phyloP scores from a whole-genome alignment of 2,329 filamentous ascomycete genomes.

The Alternaria sp. region DNA sequence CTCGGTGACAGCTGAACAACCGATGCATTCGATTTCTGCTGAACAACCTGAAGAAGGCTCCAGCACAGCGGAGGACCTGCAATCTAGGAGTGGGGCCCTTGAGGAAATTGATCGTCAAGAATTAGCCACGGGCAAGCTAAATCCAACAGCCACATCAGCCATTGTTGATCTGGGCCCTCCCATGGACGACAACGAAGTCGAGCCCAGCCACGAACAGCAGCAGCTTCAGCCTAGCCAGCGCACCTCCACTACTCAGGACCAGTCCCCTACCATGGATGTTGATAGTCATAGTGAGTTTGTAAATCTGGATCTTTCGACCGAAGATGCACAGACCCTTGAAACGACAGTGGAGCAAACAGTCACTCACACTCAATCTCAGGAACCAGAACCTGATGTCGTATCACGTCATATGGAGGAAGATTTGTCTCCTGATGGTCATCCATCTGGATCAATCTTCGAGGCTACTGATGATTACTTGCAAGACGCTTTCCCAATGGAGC shows the following conservation, averaged over 20 bases:
- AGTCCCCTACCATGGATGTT: slow-evolving; percentile 3
- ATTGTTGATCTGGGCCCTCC: slow-evolving; percentile 38
- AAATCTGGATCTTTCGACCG: slow-evolving; percentile 17
- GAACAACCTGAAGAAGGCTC: not conserved
- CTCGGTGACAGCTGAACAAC: not conserved
- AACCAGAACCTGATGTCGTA: not conserved
- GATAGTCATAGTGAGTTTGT: slow-evolving; percentile 22
- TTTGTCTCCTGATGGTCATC: not conserved
- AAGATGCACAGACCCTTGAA: not conserved
- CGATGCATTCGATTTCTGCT: not conserved
- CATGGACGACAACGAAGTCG: slow-evolving; percentile 13
- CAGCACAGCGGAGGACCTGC: not conserved
- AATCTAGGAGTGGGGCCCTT: not conserved
- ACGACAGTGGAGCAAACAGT: slow-evolving; percentile 1
- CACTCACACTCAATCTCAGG: slow-evolving; percentile 16
- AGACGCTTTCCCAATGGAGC: slow-evolving; percentile 11
- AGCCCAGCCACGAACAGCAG: not conserved
- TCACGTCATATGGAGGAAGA: slow-evolving; percentile 2
- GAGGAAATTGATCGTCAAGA: not conserved
- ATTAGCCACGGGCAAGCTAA: not conserved
- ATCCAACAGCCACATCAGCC: slow-evolving; percentile 15
- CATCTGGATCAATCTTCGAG: slow-evolving; percentile 15
- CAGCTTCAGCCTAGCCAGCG: not conserved
- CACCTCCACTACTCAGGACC: not conserved
- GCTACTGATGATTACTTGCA: slow-evolving; percentile 18